Evolutionary conservation across 139 green algal species (phyloP).

Genomic region (Nannochloris sp.): DNA sequence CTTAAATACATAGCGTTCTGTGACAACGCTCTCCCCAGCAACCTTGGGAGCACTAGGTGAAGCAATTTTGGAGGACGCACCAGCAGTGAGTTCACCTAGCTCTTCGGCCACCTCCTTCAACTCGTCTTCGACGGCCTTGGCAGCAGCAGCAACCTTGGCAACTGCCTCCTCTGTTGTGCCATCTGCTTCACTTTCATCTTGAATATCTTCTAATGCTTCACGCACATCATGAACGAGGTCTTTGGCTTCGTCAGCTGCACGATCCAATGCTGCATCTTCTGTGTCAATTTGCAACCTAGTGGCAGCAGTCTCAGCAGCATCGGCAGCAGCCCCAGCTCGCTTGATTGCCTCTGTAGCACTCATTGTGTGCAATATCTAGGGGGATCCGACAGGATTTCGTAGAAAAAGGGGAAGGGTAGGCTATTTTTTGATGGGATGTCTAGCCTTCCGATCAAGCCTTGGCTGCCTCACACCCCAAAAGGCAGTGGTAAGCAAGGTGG

Average conservation of each 20-base stretch:
- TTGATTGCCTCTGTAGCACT: not conserved
- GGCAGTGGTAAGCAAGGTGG: too few species aligned
- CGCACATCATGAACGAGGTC: not conserved
- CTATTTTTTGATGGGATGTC: too few species aligned
- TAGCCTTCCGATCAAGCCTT: too few species aligned
- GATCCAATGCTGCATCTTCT: not conserved
- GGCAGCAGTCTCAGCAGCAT: not conserved
- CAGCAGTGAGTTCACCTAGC: not conserved
- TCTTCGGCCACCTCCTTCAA: conserved; percentile 3
- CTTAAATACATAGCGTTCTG: not conserved
- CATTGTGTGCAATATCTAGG: too few species aligned
- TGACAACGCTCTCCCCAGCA: not conserved
- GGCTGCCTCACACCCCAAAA: too few species aligned
- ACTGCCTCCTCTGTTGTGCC: not conserved
- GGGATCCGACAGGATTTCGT: too few species aligned
- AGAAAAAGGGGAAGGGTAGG: too few species aligned
- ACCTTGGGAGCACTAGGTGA: not conserved
- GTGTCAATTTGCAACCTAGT: not conserved
- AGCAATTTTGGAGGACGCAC: not conserved
- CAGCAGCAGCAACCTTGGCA: not conserved
- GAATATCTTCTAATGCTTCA: not conserved
- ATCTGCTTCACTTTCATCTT: not conserved
- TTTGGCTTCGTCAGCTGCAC: not conserved
- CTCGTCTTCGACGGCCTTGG: not conserved
- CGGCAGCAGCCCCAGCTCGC: not conserved